phyloP scores from a whole-genome alignment of 2,329 filamentous ascomycete species.

The Rhynchosporium graminicola region DNA sequence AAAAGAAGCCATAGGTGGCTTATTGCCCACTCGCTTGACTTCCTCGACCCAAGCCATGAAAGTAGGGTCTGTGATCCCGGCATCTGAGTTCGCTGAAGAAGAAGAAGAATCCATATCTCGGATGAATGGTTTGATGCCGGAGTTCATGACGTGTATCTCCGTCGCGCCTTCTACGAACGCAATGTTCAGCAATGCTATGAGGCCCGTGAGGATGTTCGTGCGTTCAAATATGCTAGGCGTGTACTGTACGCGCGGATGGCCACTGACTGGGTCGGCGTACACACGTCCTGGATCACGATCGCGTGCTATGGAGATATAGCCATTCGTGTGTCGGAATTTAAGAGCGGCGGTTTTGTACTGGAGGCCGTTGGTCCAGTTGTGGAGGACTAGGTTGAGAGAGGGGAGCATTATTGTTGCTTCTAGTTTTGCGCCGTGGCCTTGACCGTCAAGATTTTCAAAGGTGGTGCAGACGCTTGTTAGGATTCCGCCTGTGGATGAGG shows the following conservation, averaged over 20 bases:
- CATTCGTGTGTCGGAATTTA: slow-evolving; percentile 67
- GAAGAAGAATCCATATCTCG: slow-evolving; percentile 14
- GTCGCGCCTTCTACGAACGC: slow-evolving; percentile 75
- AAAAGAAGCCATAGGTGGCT: slow-evolving; percentile 55
- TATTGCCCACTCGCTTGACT: slow-evolving; percentile 51
- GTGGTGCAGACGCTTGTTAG: slow-evolving; percentile 76
- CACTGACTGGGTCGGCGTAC: slow-evolving; percentile 68
- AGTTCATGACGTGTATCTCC: slow-evolving; percentile 72
- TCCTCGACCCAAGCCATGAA: slow-evolving; percentile 63
- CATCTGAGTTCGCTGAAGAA: slow-evolving; percentile 5
- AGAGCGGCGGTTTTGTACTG: slow-evolving; percentile 72
- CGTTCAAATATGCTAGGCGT: slow-evolving; percentile 70
- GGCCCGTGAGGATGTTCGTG: slow-evolving; percentile 68
- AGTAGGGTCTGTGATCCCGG: slow-evolving; percentile 55
- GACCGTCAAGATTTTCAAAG: slow-evolving; percentile 78
- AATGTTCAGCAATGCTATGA: slow-evolving; percentile 73
- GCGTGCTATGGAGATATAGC: slow-evolving; percentile 72
- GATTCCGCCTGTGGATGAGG: slow-evolving; percentile 53
- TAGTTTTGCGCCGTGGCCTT: slow-evolving; percentile 80
- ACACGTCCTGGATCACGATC: slow-evolving; percentile 77
- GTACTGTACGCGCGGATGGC: slow-evolving; percentile 69
- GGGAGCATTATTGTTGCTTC: slow-evolving; percentile 77
- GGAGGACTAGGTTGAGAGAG: slow-evolving; percentile 58
- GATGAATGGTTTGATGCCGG: slow-evolving; percentile 63
- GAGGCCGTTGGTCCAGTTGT: slow-evolving; percentile 68